Base-by-base conservation (phyloP, 2,329 filamentous ascomycete species). In the Fusarium solani-melongenae region DNA sequence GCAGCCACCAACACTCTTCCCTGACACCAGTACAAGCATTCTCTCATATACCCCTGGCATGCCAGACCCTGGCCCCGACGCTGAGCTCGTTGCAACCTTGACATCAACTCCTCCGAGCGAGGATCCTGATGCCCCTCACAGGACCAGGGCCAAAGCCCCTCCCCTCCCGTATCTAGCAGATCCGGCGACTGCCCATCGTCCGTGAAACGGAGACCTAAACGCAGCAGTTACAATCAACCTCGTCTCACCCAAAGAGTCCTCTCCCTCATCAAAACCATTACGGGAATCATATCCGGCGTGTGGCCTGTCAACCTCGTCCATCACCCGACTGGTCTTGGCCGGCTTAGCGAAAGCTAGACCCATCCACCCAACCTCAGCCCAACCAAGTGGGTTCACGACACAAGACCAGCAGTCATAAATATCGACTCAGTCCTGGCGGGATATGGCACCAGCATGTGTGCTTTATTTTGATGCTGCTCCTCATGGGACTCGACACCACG, bases 321-420 rank as follows among this genome's bases (percentile, higher is more conserved):
- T 75, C 72, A 69, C 62, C 57, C 70, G 66, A 70, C 71, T 68
- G 58, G 74, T 64, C 70, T 76, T 64, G 59, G 59, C 69, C 36
- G 20, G 49, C n/a, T 72, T 75, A 73, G 73, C 66, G 70, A 74
- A 53, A 64, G 66, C 63, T 66, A 73, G 70, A 69, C 71, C 71
- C 71, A 73, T 76, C 62, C 66, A 62, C 49, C 60, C 56, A 46
- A 69, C 68, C 22, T 72, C 59, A 64, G 60, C 61, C 65, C 31
- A 61, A 60, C 46, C 67, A 62, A 62, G 59, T 57, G 55, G 55
- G 33, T 56, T 38, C 33, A 24, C 22, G 34, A 57, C 55, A 38
- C 55, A 57, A 38, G 34, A 57, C 33, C 55, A 57, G 31, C 34
- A 24, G 34, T 57, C 53, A 57, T 27, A 57, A 57, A 57, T 36